phyloP scores from a whole-genome alignment of 2,329 filamentous ascomycete genomes.

The Fusarium robinianum region DNA sequence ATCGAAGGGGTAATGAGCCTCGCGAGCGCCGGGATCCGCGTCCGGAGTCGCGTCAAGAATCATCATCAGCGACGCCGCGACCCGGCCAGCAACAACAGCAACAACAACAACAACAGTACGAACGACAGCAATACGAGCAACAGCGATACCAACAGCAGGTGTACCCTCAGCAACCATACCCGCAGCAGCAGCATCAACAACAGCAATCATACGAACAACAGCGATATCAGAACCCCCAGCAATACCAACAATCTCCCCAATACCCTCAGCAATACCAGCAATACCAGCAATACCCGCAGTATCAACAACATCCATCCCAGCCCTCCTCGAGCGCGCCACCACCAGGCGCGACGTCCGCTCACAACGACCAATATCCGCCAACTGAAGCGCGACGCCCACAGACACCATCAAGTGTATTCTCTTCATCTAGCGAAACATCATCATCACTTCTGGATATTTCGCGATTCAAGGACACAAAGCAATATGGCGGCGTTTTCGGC shows the following conservation, averaged over 20 bases:
- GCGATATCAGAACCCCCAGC: conserved; percentile 20
- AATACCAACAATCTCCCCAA: conserved; percentile 10
- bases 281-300: conserved; percentile 12
- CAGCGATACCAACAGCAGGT: conserved; percentile 11
- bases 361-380: conserved; percentile 24
- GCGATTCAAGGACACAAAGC: conserved; percentile 50
- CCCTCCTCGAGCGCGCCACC: conserved; percentile 22
- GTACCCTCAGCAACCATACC: conserved; percentile 22
- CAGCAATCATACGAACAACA: conserved; percentile 26
- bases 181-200: conserved; percentile 16
- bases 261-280: conserved; percentile 15
- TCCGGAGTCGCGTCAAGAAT: conserved; percentile 25
- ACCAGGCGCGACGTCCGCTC: conserved; percentile 22
- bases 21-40: conserved; percentile 41
- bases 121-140: conserved; percentile 14
- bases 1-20: conserved; percentile 51
- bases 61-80: too few species aligned
- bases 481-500: conserved; percentile 59
- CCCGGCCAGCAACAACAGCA: conserved; percentile 29
- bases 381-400: conserved; percentile 34
- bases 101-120: background rate
- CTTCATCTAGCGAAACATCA: conserved; percentile 56
- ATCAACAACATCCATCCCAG: conserved; percentile 24
- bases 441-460: conserved; percentile 71
- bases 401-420: conserved; percentile 43